Base-by-base conservation (phyloP, 441 rosid species). In the Populus hybrid region DNA sequence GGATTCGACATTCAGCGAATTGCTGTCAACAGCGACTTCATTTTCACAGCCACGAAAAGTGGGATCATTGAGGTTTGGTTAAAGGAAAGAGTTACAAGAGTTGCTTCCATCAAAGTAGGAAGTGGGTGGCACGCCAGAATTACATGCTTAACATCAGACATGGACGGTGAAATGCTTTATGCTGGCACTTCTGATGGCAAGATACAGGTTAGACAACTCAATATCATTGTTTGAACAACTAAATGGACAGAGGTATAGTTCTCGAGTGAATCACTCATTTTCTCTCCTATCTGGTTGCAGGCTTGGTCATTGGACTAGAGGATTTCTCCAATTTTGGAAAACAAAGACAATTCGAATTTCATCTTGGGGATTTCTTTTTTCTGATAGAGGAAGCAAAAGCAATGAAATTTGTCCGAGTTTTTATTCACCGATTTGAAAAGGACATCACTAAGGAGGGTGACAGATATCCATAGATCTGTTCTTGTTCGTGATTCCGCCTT, bases 31-130 rank as follows among this genome's bases (percentile, higher is more conserved):
- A 86, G 68, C 46, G 89, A 91, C 72, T 87, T 83, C 87, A 82
- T 90, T 82, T 88, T 89, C 81, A 89, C 91, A 1, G 87, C 88
- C 0, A 88, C 90, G 4, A 89, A 85, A 75, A 79, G 83, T 26
- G 91, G 96, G 78, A 61, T 73, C 30, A 85, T 89, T 21, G 92
- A 91, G 77, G 91, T 89, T 66, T 91, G 93, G 91, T 74, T 88
- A n/a, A 88, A 82, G 75, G 90, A 90, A 69, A 85, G 83, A 70
- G 38, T 85, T 11, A 40, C 42, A 8, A 87, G 82, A 65, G 80
- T 88, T 63, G 88, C 70, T 28, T 81, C 85, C 64, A 82, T 90
- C 40, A 85, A 82, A 77, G 57, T 79, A 50, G 69, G 72, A 4
- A 70, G 68, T 1, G 84, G 85, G 6, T 85, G 86, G 16, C 83